Evolutionary conservation across 225 moss, liverwort and hornwort genomes (phyloP).

Genomic region (Physcomitrellopsis africana): DNA sequence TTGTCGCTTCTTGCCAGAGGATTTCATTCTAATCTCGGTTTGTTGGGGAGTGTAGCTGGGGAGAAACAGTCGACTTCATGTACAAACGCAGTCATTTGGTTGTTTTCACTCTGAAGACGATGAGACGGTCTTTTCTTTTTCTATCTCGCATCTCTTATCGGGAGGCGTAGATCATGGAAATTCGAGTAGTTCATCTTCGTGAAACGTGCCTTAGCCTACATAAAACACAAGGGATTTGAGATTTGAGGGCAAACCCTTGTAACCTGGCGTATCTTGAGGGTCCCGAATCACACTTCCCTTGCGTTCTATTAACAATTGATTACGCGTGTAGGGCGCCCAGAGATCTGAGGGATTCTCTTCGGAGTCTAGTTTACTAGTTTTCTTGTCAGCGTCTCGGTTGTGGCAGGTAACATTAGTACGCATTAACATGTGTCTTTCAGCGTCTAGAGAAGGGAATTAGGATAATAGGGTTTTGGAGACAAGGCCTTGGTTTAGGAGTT

Average conservation of each 20-base stretch:
- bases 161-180: neutral
- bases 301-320: too few relatives aligned
- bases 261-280: too few relatives aligned
- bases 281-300: too few relatives aligned
- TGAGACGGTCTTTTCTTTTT: neutral
- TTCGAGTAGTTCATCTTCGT: neutral
- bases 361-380: neutral
- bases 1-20: neutral
- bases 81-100: neutral
- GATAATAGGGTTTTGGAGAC: neutral
- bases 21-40: neutral
- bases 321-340: too few relatives aligned
- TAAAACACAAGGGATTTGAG: too few relatives aligned
- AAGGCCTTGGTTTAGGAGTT: conserved; percentile 5
- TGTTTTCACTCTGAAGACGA: conserved; percentile 1
- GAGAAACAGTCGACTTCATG: conserved; percentile 1
- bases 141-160: neutral
- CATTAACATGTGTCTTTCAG: too few relatives aligned
- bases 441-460: too few relatives aligned
- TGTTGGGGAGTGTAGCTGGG: neutral
- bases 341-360: too few relatives aligned
- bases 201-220: too few relatives aligned
- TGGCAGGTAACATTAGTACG: neutral
- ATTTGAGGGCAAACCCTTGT: too few relatives aligned
- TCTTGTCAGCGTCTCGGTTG: neutral